Conservation (phyloP, 1,284 basidiomycete genomes). For the Apiotrichum porosum region DNA sequence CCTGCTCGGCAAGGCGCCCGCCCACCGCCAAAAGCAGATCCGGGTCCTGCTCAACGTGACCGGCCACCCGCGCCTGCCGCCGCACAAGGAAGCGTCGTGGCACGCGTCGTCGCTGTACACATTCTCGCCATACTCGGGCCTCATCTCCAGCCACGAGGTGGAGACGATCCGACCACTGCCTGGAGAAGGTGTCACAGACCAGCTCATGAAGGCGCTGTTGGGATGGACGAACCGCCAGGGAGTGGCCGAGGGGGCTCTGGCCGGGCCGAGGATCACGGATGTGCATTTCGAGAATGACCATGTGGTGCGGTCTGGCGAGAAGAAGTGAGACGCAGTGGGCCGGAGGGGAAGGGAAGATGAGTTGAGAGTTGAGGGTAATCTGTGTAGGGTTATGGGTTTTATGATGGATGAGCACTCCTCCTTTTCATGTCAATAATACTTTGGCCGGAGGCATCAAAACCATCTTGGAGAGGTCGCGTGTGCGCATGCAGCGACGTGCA, state of each 20-base stretch:
- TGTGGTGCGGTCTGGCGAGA: too few relatives aligned
- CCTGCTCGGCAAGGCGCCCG: slow-evolving; percentile 16
- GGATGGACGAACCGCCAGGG: slow-evolving; percentile 26
- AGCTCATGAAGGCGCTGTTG: slow-evolving; percentile 40
- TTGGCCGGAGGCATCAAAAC: too few relatives aligned
- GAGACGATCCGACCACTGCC: slow-evolving; percentile 49
- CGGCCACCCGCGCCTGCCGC: slow-evolving; percentile 40
- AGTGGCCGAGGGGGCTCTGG: background rate
- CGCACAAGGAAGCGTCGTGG: slow-evolving; percentile 42
- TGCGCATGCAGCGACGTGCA: too few relatives aligned
- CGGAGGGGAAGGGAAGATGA: too few relatives aligned
- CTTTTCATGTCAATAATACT: too few relatives aligned
- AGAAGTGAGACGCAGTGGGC: too few relatives aligned
- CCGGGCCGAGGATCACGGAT: background rate
- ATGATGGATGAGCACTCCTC: too few relatives aligned
- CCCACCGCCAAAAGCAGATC: slow-evolving; percentile 37
- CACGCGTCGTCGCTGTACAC: slow-evolving; percentile 47
- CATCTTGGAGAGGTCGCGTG: too few relatives aligned
- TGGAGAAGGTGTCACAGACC: slow-evolving; percentile 46
- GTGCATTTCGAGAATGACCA: background rate
- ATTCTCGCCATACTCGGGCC: slow-evolving; percentile 46
- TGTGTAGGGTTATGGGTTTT: too few relatives aligned
- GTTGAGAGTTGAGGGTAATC: too few relatives aligned
- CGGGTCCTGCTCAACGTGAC: slow-evolving; percentile 37
- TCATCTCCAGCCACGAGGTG: slow-evolving; percentile 45